These are phyloP conservation scores for Myriangium duriaei DNA, from an alignment of 2,329 filamentous ascomycete species.

Conservation along the genomic window DNA sequence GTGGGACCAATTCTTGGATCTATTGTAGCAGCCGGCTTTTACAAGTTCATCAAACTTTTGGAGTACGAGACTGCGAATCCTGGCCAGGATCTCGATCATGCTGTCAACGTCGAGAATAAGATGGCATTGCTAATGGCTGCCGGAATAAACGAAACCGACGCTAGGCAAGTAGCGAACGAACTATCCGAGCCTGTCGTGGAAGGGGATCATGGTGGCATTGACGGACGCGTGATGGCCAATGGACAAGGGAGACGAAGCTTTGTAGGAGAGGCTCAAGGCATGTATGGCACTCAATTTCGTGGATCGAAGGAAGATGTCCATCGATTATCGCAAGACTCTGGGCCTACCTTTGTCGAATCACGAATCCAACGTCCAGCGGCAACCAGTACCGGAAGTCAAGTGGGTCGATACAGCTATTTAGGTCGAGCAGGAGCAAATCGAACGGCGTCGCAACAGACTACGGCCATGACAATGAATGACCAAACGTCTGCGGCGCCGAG, in stretches of 20 bases:
- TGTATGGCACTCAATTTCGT: constrained; percentile 15
- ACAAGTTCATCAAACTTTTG: constrained; percentile 22
- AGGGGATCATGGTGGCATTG: constrained; percentile 7
- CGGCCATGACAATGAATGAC: constrained; percentile 11
- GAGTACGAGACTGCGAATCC: constrained; percentile 25
- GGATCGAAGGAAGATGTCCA: constrained; percentile 8
- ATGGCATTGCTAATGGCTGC: constrained; percentile 14
- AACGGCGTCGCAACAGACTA: constrained; percentile 4
- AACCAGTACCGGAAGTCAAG: constrained; percentile 11
- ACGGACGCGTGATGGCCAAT: constrained; percentile 11
- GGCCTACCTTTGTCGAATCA: too few relatives aligned
- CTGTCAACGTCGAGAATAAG: constrained; percentile 12
- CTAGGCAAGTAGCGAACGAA: constrained; percentile 13
- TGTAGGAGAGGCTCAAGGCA: constrained; percentile 3
- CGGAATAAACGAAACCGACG: constrained; percentile 14
- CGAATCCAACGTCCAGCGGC: constrained; percentile 11
- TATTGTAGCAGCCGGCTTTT: constrained; percentile 22
- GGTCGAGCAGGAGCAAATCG: constrained; percentile 8
- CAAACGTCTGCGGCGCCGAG: constrained; percentile 10
- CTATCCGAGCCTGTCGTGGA: constrained; percentile 8
- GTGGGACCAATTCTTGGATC: constrained; percentile 21
- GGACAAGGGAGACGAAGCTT: constrained; percentile 10
- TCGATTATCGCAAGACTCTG: constrained; percentile 9
- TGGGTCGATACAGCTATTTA: constrained; percentile 12
- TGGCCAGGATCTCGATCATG: constrained; percentile 17